phyloP scores from a whole-genome alignment of 2,329 filamentous ascomycete genomes.

The Diaporthe citrichinensis region DNA sequence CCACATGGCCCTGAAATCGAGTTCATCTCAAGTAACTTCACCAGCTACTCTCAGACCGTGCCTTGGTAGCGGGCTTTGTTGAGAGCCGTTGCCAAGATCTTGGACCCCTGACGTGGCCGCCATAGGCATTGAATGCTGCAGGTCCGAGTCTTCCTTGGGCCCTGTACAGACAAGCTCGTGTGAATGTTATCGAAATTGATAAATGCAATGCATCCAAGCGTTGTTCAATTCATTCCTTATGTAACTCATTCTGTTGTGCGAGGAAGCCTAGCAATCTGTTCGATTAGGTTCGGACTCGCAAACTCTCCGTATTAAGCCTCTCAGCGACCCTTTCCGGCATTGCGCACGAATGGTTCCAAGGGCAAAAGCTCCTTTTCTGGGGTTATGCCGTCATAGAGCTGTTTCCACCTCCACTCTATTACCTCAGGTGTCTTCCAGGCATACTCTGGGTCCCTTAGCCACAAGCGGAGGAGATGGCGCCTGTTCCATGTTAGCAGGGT shows the following conservation, averaged over 20 bases:
- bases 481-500: slow-evolving; percentile 53
- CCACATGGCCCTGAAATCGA: not conserved
- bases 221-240: no score
- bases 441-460: slow-evolving; percentile 63
- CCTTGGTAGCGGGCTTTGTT: not conserved
- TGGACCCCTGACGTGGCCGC: not conserved
- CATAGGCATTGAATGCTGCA: not conserved
- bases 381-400: slow-evolving; percentile 66
- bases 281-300: no score
- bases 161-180: not conserved
- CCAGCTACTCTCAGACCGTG: not conserved
- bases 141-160: not conserved
- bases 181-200: not conserved
- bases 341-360: slow-evolving; percentile 65
- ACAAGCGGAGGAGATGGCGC: slow-evolving; percentile 64
- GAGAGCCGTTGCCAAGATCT: not conserved
- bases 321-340: slow-evolving; percentile 51
- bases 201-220: no score
- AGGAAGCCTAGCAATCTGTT: no score
- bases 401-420: slow-evolving; percentile 64
- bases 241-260: no score
- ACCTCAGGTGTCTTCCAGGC: slow-evolving; percentile 63
- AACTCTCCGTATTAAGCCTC: no score
- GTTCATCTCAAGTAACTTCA: not conserved
- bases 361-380: slow-evolving; percentile 69